Base-by-base conservation (phyloP, 345 rosid species). In the Brassica incana region DNA sequence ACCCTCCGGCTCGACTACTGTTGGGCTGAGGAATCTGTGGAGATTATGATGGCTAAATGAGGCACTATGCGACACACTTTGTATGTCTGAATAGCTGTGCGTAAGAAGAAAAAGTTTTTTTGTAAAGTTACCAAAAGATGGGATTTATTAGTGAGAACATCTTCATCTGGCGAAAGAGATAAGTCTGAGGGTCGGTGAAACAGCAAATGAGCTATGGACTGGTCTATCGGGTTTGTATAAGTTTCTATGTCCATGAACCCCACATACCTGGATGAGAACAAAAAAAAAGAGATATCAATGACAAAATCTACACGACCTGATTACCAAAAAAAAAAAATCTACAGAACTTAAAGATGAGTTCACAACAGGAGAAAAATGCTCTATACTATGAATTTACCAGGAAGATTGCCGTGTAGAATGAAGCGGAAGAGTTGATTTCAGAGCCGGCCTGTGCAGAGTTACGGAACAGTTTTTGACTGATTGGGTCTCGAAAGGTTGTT, bases 191-290 rank as follows among this genome's bases (percentile, higher is more conserved):
- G 95, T 74, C 95, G 85, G 86, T 94, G 98, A 79, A 93, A 94
- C 83, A 94, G 84, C 12, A 94, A 72, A 80, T 94, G 98, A 12
- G 98, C 98, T 67, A 94, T 87, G 52, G 98, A 88, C 74, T 97
- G 91, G 82, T 94, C 98, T 69, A 94, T 94, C 33, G 98, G 98
- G 80, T 94, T 94, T 56, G 95, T 91, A 79, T 88, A 88, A 67
- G 98, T 91, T 85, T 94, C 96, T n/a, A 91, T 85, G 77, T 87
- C 98, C 83, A 90, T 79, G 77, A 85, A 89, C 33, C 81, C 91
- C 60, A 76, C 72, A 74, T 88, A 80, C 92, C 98, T 91, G 87
- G 30, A 62, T 36, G 27, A 77, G 25, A 63, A 29, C 70, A 27
- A 27, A 33, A 20, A 20, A 30, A 66, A 50, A 62, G 25, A 71